These are phyloP conservation scores for Pythium guiyangense DNA, from an alignment of 352 stramenopile genomes.

Conservation along the genomic window DNA sequence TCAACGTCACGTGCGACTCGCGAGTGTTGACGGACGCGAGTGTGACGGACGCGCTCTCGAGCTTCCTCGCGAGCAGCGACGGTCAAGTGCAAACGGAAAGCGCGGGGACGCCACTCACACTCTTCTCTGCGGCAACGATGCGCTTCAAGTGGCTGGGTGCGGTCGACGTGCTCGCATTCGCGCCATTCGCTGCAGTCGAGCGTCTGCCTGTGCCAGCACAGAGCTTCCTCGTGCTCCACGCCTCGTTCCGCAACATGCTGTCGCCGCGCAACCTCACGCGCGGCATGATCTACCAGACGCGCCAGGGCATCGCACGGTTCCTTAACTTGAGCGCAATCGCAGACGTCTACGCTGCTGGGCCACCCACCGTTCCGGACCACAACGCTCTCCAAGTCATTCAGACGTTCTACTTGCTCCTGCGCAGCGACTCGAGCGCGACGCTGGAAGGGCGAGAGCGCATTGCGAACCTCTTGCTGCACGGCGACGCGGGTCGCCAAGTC, in stretches of 20 bases:
- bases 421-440: conserved; percentile 11
- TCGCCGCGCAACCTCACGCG: conserved; percentile 25
- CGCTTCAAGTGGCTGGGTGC: conserved; percentile 13
- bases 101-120: not conserved
- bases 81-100: not conserved
- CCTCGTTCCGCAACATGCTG: conserved; percentile 42
- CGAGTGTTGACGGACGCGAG: not conserved
- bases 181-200: conserved; percentile 16
- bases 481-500: conserved; percentile 28
- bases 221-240: conserved; percentile 31
- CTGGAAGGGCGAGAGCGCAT: conserved; percentile 23
- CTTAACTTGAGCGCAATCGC: conserved; percentile 22
- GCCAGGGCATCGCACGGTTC: conserved; percentile 36
- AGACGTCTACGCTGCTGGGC: conserved; percentile 20
- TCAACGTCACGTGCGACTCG: conserved; percentile 8
- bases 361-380: conserved; percentile 15
- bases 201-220: conserved; percentile 5
- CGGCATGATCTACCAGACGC: conserved; percentile 41
- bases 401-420: conserved; percentile 28
- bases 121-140: conserved; percentile 3
- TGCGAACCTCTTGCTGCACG: conserved; percentile 37
- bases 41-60: conserved; percentile 7
- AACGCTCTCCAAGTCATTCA: conserved; percentile 42
- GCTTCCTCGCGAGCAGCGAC: conserved; percentile 14
- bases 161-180: conserved; percentile 15